Percentiles rank a stretch among this genome's conserved stretches.
These are phyloP conservation scores for Aleurites moluccanus DNA, from an alignment of 441 rosid genomes.

Conservation along the genomic window DNA sequence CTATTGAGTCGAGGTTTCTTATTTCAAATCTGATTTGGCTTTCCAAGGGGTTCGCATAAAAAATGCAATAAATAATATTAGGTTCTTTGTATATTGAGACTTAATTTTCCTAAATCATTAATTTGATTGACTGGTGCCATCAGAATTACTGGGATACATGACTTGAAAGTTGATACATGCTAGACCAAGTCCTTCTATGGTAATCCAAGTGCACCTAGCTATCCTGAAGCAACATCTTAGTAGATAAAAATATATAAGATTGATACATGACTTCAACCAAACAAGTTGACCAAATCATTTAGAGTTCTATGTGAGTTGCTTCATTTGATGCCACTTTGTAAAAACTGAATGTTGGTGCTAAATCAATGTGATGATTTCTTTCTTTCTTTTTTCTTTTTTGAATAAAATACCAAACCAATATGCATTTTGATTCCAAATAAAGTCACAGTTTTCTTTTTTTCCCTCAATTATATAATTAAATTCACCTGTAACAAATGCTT, in stretches of 20 bases:
- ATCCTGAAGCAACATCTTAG: background rate
- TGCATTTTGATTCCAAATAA: too few species aligned
- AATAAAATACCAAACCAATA: background rate
- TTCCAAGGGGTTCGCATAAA: too few species aligned
- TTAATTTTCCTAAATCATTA: background rate
- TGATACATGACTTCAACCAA: background rate
- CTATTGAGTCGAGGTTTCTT: too few species aligned
- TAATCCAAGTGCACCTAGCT: background rate
- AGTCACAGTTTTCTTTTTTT: background rate
- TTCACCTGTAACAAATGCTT: slow-evolving; percentile 84
- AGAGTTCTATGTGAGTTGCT: background rate
- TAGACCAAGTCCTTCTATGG: background rate
- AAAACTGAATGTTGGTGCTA: background rate
- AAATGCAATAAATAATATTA: background rate
- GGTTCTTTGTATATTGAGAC: background rate
- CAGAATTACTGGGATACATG: background rate
- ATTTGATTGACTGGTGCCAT: background rate
- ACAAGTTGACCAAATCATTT: background rate
- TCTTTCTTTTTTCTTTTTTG: background rate
- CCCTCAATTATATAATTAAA: background rate
- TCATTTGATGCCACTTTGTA: background rate
- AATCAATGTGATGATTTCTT: background rate
- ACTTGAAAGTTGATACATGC: background rate
- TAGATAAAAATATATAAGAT: background rate
- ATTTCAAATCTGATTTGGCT: too few species aligned